Percentiles rank a stretch among this genome's conserved stretches.
Conservation (phyloP, 495 filamentous ascomycete species). For the Penicillium paxilli region DNA sequence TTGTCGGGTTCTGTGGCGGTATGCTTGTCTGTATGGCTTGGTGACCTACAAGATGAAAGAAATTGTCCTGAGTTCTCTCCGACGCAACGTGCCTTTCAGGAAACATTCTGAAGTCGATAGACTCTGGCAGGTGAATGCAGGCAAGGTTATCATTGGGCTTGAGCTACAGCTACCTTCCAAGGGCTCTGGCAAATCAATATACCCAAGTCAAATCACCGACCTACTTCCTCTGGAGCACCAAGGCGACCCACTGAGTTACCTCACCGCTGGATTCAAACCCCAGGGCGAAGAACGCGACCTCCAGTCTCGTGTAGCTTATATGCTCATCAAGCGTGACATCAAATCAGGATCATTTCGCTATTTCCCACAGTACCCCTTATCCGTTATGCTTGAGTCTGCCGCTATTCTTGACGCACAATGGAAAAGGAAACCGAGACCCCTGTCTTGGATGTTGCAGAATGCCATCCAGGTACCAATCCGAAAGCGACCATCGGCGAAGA, state of each 20-base stretch:
- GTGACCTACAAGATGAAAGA: slow-evolving; percentile 36
- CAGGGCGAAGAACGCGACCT: slow-evolving; percentile 21
- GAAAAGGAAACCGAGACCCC: slow-evolving; percentile 22
- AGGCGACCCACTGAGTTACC: slow-evolving; percentile 22
- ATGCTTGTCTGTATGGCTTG: slow-evolving; percentile 43
- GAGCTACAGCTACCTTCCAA: slow-evolving; percentile 24
- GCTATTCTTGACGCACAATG: slow-evolving; percentile 32
- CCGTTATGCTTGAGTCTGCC: slow-evolving; percentile 36
- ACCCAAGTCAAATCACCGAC: slow-evolving; percentile 5
- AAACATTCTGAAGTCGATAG: not conserved
- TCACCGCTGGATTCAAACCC: slow-evolving; percentile 17
- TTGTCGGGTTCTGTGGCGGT: slow-evolving; percentile 49
- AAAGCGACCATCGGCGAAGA: not conserved
- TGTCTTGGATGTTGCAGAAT: slow-evolving; percentile 33
- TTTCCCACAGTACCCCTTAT: slow-evolving; percentile 18
- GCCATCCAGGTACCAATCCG: slow-evolving; percentile 28
- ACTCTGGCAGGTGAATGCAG: too few species aligned
- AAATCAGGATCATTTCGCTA: slow-evolving; percentile 14
- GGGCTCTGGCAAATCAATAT: slow-evolving; percentile 4
- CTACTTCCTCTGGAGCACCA: slow-evolving; percentile 31
- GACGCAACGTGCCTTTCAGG: slow-evolving; percentile 16
- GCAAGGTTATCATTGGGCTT: slow-evolving; percentile 42
- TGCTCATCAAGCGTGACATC: slow-evolving; percentile 32
- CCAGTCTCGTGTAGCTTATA: slow-evolving; percentile 25
- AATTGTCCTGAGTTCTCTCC: slow-evolving; percentile 27